These are phyloP conservation scores for Pythium coloratum DNA, from an alignment of 352 stramenopile species.

Conservation along the genomic window DNA sequence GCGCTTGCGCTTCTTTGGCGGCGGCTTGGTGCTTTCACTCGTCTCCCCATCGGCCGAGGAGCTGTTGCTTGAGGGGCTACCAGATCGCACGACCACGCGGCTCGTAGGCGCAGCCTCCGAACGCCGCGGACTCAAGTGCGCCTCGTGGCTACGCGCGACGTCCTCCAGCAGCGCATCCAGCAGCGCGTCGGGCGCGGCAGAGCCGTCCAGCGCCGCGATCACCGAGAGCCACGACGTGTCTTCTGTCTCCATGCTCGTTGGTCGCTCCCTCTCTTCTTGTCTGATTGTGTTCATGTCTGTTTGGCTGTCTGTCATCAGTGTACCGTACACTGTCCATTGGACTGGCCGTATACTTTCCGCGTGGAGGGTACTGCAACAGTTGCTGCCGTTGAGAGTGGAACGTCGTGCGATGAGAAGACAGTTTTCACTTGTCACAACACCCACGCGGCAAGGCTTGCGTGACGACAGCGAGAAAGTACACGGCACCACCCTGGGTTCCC, in stretches of 20 bases:
- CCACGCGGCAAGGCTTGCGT: too few species aligned
- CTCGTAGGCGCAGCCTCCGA: not conserved
- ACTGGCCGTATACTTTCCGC: too few species aligned
- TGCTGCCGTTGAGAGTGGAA: too few species aligned
- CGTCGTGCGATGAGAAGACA: too few species aligned
- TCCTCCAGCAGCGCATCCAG: constrained; percentile 5
- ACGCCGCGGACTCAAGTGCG: not conserved
- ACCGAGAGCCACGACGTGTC: constrained; percentile 8
- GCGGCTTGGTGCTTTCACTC: not conserved
- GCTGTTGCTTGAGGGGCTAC: not conserved
- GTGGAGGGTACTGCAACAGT: too few species aligned
- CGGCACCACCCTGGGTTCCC: too few species aligned
- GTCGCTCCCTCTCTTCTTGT: not conserved
- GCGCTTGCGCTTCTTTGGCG: constrained; percentile 8
- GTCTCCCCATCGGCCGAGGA: not conserved
- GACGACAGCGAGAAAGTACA: too few species aligned
- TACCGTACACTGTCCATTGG: not conserved
- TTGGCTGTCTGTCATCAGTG: not conserved
- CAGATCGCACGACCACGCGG: not conserved
- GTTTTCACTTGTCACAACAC: too few species aligned
- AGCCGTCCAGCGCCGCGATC: not conserved
- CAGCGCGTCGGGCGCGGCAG: not conserved
- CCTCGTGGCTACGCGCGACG: not conserved
- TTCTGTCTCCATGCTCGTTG: not conserved
- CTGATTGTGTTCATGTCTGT: not conserved